Conservation (phyloP, 371 early-diverging fungal genomes). For the Zancudomyces culisetae region DNA sequence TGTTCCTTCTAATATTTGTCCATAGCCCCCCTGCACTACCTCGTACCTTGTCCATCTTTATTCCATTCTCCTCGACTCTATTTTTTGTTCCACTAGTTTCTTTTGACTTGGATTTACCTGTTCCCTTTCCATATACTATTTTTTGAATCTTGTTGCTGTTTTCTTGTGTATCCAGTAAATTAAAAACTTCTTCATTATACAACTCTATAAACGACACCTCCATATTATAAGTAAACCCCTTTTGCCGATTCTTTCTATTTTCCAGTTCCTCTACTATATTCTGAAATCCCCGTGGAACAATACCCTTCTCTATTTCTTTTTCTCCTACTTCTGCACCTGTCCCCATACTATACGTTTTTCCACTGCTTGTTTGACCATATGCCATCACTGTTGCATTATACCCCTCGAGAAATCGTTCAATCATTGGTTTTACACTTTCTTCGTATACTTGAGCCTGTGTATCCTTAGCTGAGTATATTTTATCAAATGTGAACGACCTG, state of each 20-base stretch:
- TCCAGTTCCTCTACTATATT: conserved; percentile 12
- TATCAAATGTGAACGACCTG: conserved; percentile 71
- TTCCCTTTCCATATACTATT: not conserved
- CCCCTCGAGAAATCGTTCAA: conserved; percentile 76
- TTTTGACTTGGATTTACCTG: not conserved
- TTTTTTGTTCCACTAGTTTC: too few relatives aligned
- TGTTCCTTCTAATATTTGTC: conserved; percentile 67
- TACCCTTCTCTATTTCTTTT: conserved; percentile 5
- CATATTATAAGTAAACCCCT: conserved; percentile 31
- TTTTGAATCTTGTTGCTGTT: conserved; percentile 24
- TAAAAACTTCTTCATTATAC: conserved; percentile 91
- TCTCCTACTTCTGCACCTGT: conserved; percentile 43
- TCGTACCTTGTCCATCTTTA: conserved; percentile 78
- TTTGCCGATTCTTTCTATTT: conserved; percentile 1
- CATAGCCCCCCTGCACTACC: conserved; percentile 80
- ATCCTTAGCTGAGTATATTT: conserved; percentile 53
- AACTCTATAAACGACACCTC: conserved; percentile 77
- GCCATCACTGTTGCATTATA: conserved; percentile 92
- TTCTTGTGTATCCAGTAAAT: conserved; percentile 46
- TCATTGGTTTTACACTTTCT: conserved; percentile 40
- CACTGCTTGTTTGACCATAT: conserved; percentile 92
- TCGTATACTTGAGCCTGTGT: conserved; percentile 63
- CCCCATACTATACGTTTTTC: conserved; percentile 99
- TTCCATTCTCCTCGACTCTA: conserved; percentile 3
- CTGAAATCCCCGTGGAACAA: conserved; percentile 17